phyloP scores from a whole-genome alignment of 78 protist genomes.

The Protostelium mycophagum region DNA sequence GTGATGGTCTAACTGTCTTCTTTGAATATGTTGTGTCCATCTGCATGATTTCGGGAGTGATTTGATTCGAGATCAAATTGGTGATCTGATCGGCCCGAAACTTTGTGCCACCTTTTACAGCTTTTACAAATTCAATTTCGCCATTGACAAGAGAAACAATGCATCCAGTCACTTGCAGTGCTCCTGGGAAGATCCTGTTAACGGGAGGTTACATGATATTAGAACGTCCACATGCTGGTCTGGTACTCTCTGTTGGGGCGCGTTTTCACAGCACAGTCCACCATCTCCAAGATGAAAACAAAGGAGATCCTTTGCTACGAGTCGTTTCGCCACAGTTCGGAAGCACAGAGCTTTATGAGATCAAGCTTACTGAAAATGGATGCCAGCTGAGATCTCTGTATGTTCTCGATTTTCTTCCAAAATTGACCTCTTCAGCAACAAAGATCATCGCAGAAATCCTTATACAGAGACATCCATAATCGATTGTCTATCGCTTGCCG shows the following conservation, averaged over 20 bases:
- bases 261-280: constrained; percentile 54
- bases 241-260: constrained; percentile 46
- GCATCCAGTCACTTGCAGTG: neutral
- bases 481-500: constrained; percentile 7
- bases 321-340: constrained; percentile 55
- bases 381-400: neutral
- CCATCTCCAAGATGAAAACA: neutral
- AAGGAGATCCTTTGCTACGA: neutral
- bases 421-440: constrained; percentile 2
- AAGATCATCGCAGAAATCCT: constrained; percentile 24
- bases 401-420: neutral
- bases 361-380: neutral
- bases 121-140: no score
- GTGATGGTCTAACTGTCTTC: neutral
- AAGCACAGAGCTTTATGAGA: constrained; percentile 16
- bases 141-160: no score
- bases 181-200: constrained; percentile 84
- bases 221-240: constrained; percentile 63
- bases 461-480: constrained; percentile 38
- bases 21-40: neutral
- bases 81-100: neutral
- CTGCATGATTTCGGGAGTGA: neutral
- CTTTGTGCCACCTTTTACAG: neutral
- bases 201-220: constrained; percentile 85
- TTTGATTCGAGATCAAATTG: no score